Conservation (phyloP, 2,329 filamentous ascomycete genomes). For the Pseudogymnoascus sp. region DNA sequence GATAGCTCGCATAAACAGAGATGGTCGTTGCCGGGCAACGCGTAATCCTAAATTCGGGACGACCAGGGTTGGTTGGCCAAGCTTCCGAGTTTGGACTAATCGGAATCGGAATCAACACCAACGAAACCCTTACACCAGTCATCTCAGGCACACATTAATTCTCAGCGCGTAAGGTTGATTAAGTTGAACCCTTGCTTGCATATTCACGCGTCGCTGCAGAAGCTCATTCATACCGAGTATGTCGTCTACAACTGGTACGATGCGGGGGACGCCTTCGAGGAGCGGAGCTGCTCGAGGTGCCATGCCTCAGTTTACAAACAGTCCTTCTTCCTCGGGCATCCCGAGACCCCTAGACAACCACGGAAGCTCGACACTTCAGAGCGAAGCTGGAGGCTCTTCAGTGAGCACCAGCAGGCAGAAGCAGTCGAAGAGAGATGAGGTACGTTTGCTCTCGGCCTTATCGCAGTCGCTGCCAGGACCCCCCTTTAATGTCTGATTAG, state of each 20-base stretch:
- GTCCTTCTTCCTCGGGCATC: slow-evolving; percentile 55
- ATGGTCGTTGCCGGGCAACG: slow-evolving; percentile 8
- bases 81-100: slow-evolving; percentile 7
- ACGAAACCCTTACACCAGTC: slow-evolving; percentile 2
- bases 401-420: slow-evolving; percentile 93
- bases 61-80: slow-evolving; percentile 6
- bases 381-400: slow-evolving; percentile 49
- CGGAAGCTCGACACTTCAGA: slow-evolving; percentile 39
- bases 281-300: slow-evolving; percentile 47
- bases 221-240: slow-evolving; percentile 13
- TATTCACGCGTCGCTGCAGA: slow-evolving; percentile 4
- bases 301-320: slow-evolving; percentile 50
- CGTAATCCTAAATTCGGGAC: background rate
- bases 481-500: slow-evolving; percentile 38
- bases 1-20: slow-evolving; percentile 8
- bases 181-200: slow-evolving; percentile 3
- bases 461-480: slow-evolving; percentile 13
- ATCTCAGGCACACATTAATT: slow-evolving; percentile 1
- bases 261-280: slow-evolving; percentile 62
- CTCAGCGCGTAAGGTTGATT: slow-evolving; percentile 4
- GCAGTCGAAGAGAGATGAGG: slow-evolving; percentile 97
- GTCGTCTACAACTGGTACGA: slow-evolving; percentile 36
- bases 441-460: slow-evolving; percentile 38
- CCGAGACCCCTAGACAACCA: slow-evolving; percentile 60
- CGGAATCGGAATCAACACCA: slow-evolving; percentile 4